phyloP scores from a whole-genome alignment of 768 basidiomycete species.

The Boletus coccyginus region DNA sequence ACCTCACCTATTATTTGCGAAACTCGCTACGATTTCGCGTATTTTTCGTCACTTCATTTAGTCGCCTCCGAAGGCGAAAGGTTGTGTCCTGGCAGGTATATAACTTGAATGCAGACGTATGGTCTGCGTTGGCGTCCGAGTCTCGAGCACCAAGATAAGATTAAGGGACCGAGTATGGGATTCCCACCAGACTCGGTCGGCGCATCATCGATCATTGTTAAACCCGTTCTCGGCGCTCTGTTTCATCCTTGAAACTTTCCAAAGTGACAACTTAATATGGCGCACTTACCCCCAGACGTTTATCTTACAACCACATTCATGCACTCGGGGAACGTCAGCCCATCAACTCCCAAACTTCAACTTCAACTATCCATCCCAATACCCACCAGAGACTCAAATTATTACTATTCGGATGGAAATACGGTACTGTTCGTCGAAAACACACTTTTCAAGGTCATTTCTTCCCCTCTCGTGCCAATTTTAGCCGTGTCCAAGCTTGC shows the following conservation, averaged over 20 bases:
- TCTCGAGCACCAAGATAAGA: too few species aligned
- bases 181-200: constrained; percentile 17
- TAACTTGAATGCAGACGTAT: constrained; percentile 12
- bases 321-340: constrained; percentile 32
- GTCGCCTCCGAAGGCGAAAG: background rate
- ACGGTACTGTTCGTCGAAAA: constrained; percentile 44
- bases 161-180: constrained; percentile 7
- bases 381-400: constrained; percentile 37
- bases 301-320: constrained; percentile 33
- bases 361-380: constrained; percentile 33
- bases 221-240: constrained; percentile 3
- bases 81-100: constrained; percentile 6
- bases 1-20: constrained; percentile 10
- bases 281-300: constrained; percentile 31
- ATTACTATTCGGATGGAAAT: constrained; percentile 40
- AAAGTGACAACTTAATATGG: constrained; percentile 17
- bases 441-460: constrained; percentile 48
- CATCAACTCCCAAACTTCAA: constrained; percentile 34
- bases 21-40: constrained; percentile 4
- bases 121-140: background rate
- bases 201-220: background rate
- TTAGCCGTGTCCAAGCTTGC: constrained; percentile 22
- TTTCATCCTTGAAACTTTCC: constrained; percentile 14
- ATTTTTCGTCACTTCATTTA: constrained; percentile 4
- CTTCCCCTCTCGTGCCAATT: constrained; percentile 2